A percentile compares a stretch with the other conserved stretches of the same genome.
phyloP scores from a whole-genome alignment of 2,329 filamentous ascomycete species.

The Zymoseptoria ardabiliae region DNA sequence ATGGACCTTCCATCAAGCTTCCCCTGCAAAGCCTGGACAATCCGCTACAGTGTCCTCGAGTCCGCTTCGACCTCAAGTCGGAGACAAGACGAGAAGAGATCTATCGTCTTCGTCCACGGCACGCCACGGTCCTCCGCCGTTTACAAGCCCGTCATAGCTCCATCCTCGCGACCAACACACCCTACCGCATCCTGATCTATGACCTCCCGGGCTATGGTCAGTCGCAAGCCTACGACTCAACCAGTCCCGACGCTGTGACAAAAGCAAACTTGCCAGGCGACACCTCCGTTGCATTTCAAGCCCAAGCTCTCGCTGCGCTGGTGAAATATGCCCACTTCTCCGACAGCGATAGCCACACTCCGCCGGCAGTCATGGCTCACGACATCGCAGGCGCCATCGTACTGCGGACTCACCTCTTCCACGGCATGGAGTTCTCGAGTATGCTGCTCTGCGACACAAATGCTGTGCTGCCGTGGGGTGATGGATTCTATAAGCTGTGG shows the following conservation, averaged over 20 bases:
- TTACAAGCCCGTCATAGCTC: constrained; percentile 32
- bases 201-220: constrained; percentile 42
- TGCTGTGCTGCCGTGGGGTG: constrained; percentile 37
- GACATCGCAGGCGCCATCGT: constrained; percentile 40
- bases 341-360: constrained; percentile 6
- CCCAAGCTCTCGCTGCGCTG: constrained; percentile 34
- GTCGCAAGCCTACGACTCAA: constrained; percentile 25
- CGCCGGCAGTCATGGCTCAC: constrained; percentile 38
- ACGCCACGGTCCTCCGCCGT: constrained; percentile 42
- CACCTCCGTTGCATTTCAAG: constrained; percentile 34
- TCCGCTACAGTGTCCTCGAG: constrained; percentile 11
- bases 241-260: constrained; percentile 12
- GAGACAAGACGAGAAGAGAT: constrained; percentile 22
- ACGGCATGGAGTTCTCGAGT: constrained; percentile 32
- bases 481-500: constrained; percentile 40
- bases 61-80: constrained; percentile 21
- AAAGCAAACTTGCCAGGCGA: constrained; percentile 23
- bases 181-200: constrained; percentile 38
- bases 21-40: constrained; percentile 12
- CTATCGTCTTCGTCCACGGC: constrained; percentile 41
- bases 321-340: constrained; percentile 29
- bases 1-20: constrained; percentile 10
- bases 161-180: constrained; percentile 23
- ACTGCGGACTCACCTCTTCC: constrained; percentile 34
- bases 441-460: constrained; percentile 41